phyloP scores from a whole-genome alignment of 2,329 filamentous ascomycete species.

The Ophiocordyceps polyrhachis-furcata region DNA sequence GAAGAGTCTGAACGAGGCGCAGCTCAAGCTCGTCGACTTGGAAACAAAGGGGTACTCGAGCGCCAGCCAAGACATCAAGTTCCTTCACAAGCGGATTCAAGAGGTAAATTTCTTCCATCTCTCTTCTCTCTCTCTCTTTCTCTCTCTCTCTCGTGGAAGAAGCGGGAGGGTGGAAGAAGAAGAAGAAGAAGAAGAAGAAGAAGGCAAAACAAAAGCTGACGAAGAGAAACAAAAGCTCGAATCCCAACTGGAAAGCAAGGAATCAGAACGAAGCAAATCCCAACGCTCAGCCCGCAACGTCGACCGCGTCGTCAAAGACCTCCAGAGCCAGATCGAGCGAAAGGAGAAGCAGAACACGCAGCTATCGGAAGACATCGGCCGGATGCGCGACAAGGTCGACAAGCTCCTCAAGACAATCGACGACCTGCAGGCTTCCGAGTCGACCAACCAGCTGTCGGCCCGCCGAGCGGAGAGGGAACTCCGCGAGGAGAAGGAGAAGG shows the following conservation, averaged over 20 bases:
- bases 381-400: slow-evolving; percentile 78
- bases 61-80: slow-evolving; percentile 85
- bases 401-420: slow-evolving; percentile 82
- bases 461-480: slow-evolving; percentile 81
- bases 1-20: slow-evolving; percentile 77
- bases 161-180: no score
- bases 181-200: background rate
- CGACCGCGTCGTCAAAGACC: slow-evolving; percentile 82
- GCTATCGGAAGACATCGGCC: slow-evolving; percentile 64
- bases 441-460: slow-evolving; percentile 58
- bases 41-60: slow-evolving; percentile 96
- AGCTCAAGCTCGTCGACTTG: slow-evolving; percentile 75
- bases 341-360: slow-evolving; percentile 75
- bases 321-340: slow-evolving; percentile 80
- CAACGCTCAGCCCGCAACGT: slow-evolving; percentile 81
- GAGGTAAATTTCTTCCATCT: slow-evolving; percentile 43
- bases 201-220: background rate
- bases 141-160: background rate
- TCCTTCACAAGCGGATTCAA: slow-evolving; percentile 83
- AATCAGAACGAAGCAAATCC: slow-evolving; percentile 59
- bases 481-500: slow-evolving; percentile 72
- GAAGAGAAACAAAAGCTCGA: slow-evolving; percentile 54
- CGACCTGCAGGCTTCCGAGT: slow-evolving; percentile 79
- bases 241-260: slow-evolving; percentile 65
- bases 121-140: background rate